Evolutionary conservation across 805 yeast species (phyloP).

Genomic region (Wickerhamomyces sydowiorum): DNA sequence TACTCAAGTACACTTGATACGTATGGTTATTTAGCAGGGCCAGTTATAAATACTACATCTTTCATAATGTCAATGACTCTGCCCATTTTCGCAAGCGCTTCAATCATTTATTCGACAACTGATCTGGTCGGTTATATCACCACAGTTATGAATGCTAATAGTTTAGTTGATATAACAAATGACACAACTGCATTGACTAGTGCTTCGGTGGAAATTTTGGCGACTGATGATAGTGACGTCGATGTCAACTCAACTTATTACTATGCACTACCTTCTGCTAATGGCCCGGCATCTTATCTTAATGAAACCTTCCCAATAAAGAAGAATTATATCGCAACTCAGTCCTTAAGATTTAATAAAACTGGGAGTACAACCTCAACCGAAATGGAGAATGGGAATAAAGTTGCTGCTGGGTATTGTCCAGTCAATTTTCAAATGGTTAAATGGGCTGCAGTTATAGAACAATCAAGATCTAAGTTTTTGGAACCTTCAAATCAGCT

Average conservation of each 20-base stretch:
- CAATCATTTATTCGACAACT: conserved; percentile 45
- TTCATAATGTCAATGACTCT: conserved; percentile 71
- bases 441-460: conserved; percentile 71
- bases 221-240: conserved; percentile 2
- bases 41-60: conserved; percentile 39
- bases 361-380: conserved; percentile 38
- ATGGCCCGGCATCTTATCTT: conserved; percentile 10
- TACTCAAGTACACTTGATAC: conserved; percentile 37
- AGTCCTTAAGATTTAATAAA: conserved; percentile 29
- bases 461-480: conserved; percentile 55
- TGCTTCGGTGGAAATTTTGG: not conserved
- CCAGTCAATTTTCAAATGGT: conserved; percentile 36
- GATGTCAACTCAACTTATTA: conserved; percentile 28
- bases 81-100: conserved; percentile 70
- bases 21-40: conserved; percentile 60
- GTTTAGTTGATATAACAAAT: conserved; percentile 24
- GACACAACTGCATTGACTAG: not conserved
- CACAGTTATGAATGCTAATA: conserved; percentile 43
- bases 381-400: conserved; percentile 27
- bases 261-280: conserved; percentile 35
- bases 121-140: conserved; percentile 68
- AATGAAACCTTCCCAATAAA: conserved; percentile 22
- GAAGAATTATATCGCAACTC: conserved; percentile 26
- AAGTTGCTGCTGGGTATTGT: conserved; percentile 54
- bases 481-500: conserved; percentile 57